Conservation (phyloP, 306 rosid genomes). For the Prunus mongolica region DNA sequence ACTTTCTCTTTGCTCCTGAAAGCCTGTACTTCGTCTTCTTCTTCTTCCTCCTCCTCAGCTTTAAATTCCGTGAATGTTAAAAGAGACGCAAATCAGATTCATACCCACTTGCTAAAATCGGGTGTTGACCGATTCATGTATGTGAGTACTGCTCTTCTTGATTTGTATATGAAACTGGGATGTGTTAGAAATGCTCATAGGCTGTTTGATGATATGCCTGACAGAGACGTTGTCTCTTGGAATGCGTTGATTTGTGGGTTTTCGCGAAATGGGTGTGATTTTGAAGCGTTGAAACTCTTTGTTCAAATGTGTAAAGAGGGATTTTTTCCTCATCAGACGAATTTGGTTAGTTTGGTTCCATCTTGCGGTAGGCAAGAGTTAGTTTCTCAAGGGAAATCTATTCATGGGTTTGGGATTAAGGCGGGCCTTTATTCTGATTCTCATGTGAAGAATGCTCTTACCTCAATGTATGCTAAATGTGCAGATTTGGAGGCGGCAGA, state of each 20-base stretch:
- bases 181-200: conserved; percentile 37
- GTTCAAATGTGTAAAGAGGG: conserved; percentile 43
- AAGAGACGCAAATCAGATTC: conserved; percentile 48
- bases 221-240: conserved; percentile 67
- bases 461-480: conserved; percentile 73
- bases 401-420: conserved; percentile 54
- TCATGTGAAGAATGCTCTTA: conserved; percentile 52
- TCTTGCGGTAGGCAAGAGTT: conserved; percentile 39
- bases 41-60: conserved; percentile 22
- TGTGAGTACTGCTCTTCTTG: conserved; percentile 58
- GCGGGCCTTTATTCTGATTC: conserved; percentile 35
- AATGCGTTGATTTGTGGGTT: conserved; percentile 74
- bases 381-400: conserved; percentile 34
- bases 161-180: conserved; percentile 51
- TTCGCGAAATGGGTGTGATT: conserved; percentile 34
- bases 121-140: conserved; percentile 43
- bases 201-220: conserved; percentile 58
- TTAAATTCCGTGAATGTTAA: conserved; percentile 1
- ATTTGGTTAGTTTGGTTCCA: conserved; percentile 48
- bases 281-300: conserved; percentile 32
- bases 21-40: conserved; percentile 34
- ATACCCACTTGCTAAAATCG: conserved; percentile 43
- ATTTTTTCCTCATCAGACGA: conserved; percentile 34
- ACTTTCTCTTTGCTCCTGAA: conserved; percentile 63
- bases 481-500: conserved; percentile 52